Conservation (phyloP, 257 asterid genomes). For the Handroanthus guayacan region DNA sequence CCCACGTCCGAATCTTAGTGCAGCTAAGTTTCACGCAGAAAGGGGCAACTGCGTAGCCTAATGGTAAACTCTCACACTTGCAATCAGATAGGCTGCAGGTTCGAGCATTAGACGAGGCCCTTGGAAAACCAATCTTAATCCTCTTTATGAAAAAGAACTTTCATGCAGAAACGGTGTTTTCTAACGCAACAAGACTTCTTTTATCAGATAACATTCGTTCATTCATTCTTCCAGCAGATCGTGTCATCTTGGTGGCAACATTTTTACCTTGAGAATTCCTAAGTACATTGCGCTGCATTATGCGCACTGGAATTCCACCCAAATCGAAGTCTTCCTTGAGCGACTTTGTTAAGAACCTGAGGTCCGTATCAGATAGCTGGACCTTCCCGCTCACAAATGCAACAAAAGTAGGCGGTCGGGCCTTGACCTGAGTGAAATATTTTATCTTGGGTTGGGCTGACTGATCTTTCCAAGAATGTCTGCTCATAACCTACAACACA, state of each 20-base stretch:
- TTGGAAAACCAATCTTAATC: too few species aligned
- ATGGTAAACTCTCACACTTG: too few species aligned
- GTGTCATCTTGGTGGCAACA: slow-evolving; percentile 46
- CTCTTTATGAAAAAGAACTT: too few species aligned
- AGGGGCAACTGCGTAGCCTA: too few species aligned
- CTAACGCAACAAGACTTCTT: slow-evolving; percentile 51
- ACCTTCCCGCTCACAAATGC: slow-evolving; percentile 82
- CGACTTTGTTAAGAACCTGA: slow-evolving; percentile 85
- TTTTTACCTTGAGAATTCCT: slow-evolving; percentile 44
- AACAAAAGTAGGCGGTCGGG: slow-evolving; percentile 95
- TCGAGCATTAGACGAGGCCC: too few species aligned
- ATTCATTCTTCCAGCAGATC: slow-evolving; percentile 36
- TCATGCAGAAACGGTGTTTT: slow-evolving; percentile 35
- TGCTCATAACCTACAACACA: slow-evolving; percentile 81
- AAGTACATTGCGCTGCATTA: slow-evolving; percentile 69
- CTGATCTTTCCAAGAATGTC: slow-evolving; percentile 96
- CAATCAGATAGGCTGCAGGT: too few species aligned
- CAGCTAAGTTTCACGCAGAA: too few species aligned
- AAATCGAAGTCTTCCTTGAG: slow-evolving; percentile 90
- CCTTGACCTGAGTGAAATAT: slow-evolving; percentile 96
- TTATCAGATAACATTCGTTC: slow-evolving; percentile 67
- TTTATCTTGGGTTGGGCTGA: slow-evolving; percentile 95
- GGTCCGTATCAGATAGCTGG: slow-evolving; percentile 71
- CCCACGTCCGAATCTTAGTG: too few species aligned
- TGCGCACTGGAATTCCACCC: slow-evolving; percentile 92